Evolutionary conservation across 306 rosid genomes (phyloP).

Genomic region (Cucumis hystrix): DNA sequence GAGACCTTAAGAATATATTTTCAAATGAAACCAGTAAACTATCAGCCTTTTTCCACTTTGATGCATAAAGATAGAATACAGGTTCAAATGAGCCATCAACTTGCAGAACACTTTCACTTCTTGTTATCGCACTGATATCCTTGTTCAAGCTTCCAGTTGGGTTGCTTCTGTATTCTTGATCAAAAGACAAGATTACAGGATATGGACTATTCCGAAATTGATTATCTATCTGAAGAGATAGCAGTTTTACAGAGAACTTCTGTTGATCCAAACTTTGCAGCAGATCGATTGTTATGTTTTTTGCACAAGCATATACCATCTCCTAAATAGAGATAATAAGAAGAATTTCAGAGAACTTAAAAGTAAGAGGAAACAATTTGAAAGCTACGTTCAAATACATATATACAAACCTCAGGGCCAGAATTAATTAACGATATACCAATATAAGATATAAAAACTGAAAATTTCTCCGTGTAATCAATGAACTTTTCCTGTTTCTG

Average conservation of each 20-base stretch:
- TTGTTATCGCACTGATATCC: slow-evolving; percentile 28
- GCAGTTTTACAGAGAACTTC: slow-evolving; percentile 43
- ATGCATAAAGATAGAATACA: slow-evolving; percentile 49
- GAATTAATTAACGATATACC: slow-evolving; percentile 75
- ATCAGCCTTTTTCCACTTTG: slow-evolving; percentile 94
- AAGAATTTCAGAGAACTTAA: background rate
- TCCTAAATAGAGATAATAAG: slow-evolving; percentile 37
- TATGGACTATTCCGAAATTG: slow-evolving; percentile 79
- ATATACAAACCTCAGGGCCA: slow-evolving; percentile 49
- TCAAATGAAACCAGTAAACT: slow-evolving; percentile 75
- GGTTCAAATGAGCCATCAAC: slow-evolving; percentile 41
- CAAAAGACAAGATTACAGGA: slow-evolving; percentile 82
- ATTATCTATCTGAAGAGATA: slow-evolving; percentile 78
- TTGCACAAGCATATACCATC: slow-evolving; percentile 58
- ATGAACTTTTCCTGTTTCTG: slow-evolving; percentile 37
- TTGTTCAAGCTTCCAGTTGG: slow-evolving; percentile 26
- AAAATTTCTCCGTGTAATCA: slow-evolving; percentile 59
- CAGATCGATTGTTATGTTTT: slow-evolving; percentile 46
- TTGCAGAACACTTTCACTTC: slow-evolving; percentile 30
- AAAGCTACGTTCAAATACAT: slow-evolving; percentile 3
- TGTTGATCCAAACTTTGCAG: slow-evolving; percentile 83
- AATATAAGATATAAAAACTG: slow-evolving; percentile 48
- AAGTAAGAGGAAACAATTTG: background rate
- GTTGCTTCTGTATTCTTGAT: slow-evolving; percentile 32
- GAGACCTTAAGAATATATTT: slow-evolving; percentile 69